A percentile compares a stretch with the other conserved stretches of the same genome.
Evolutionary conservation across 2,329 filamentous ascomycete species (phyloP).

Genomic region (Ceratocystis eucalypticola): DNA sequence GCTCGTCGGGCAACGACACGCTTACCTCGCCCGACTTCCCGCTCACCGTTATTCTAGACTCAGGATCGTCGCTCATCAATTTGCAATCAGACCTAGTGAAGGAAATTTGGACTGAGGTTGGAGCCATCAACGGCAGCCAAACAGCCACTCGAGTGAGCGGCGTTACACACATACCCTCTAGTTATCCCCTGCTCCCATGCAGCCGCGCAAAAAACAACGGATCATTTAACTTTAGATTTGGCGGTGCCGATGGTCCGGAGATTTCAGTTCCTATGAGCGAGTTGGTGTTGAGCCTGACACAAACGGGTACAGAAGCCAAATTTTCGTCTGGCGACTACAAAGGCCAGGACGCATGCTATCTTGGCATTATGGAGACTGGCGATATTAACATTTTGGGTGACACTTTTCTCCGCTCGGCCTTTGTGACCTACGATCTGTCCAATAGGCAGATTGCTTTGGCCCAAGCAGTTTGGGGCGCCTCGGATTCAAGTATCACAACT

Average conservation of each 20-base stretch:
- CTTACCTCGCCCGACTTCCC: slow-evolving; percentile 34
- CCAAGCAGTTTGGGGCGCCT: slow-evolving; percentile 42
- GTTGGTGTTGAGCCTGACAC: slow-evolving; percentile 37
- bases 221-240: slow-evolving; percentile 42
- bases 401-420: slow-evolving; percentile 46
- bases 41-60: slow-evolving; percentile 55
- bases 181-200: slow-evolving; percentile 38
- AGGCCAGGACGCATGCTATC: slow-evolving; percentile 37
- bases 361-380: slow-evolving; percentile 42
- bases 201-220: slow-evolving; percentile 32
- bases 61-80: slow-evolving; percentile 59
- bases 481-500: slow-evolving; percentile 35
- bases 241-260: slow-evolving; percentile 33
- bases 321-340: slow-evolving; percentile 30
- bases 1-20: slow-evolving; percentile 36
- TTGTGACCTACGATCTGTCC: slow-evolving; percentile 45
- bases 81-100: slow-evolving; percentile 47
- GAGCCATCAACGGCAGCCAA: slow-evolving; percentile 33
- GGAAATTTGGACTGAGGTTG: slow-evolving; percentile 41
- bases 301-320: slow-evolving; percentile 20
- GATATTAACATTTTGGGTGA: slow-evolving; percentile 38
- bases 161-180: slow-evolving; percentile 19
- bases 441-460: slow-evolving; percentile 45
- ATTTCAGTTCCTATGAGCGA: slow-evolving; percentile 44
- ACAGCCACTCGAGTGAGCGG: background rate